These are phyloP conservation scores for Epichloe festucae DNA, from an alignment of 2,329 filamentous ascomycete species.

Conservation along the genomic window DNA sequence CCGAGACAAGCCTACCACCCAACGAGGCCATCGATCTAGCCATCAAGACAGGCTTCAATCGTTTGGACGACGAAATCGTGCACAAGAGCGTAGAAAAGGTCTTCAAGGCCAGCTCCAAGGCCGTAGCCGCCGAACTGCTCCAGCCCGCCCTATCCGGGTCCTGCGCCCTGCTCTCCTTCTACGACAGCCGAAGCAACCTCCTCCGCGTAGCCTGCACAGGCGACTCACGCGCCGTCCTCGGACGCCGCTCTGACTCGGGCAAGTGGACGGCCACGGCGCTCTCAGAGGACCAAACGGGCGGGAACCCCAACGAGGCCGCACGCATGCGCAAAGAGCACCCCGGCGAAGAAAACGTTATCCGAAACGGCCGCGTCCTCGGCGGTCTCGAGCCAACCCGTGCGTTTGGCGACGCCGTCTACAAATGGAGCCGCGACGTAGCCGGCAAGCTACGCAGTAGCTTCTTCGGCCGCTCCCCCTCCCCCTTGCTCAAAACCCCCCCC, in stretches of 20 bases:
- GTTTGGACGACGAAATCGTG: slow-evolving; percentile 87
- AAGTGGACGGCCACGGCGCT: slow-evolving; percentile 89
- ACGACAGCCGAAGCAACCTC: slow-evolving; percentile 76
- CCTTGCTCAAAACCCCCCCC: slow-evolving; percentile 77
- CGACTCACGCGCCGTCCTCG: slow-evolving; percentile 89
- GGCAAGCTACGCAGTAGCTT: slow-evolving; percentile 72
- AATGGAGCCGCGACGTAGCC: slow-evolving; percentile 81
- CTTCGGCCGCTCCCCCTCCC: slow-evolving; percentile 70
- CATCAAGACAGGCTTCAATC: slow-evolving; percentile 83
- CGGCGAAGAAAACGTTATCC: slow-evolving; percentile 73
- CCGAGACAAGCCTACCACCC: slow-evolving; percentile 48
- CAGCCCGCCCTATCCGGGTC: slow-evolving; percentile 94
- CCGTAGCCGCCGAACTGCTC: slow-evolving; percentile 80
- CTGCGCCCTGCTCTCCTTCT: slow-evolving; percentile 91
- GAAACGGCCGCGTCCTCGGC: slow-evolving; percentile 81
- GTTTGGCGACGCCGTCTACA: slow-evolving; percentile 94
- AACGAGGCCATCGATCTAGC: slow-evolving; percentile 75
- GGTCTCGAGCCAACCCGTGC: slow-evolving; percentile 86
- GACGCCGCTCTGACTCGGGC: slow-evolving; percentile 60
- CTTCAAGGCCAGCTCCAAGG: slow-evolving; percentile 75
- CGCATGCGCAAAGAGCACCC: slow-evolving; percentile 80
- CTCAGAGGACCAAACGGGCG: slow-evolving; percentile 87
- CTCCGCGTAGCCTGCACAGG: slow-evolving; percentile 91
- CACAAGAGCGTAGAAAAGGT: slow-evolving; percentile 88
- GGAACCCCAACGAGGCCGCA: slow-evolving; percentile 70